Base-by-base conservation (phyloP, 306 rosid genomes). In the Pueraria montana region DNA sequence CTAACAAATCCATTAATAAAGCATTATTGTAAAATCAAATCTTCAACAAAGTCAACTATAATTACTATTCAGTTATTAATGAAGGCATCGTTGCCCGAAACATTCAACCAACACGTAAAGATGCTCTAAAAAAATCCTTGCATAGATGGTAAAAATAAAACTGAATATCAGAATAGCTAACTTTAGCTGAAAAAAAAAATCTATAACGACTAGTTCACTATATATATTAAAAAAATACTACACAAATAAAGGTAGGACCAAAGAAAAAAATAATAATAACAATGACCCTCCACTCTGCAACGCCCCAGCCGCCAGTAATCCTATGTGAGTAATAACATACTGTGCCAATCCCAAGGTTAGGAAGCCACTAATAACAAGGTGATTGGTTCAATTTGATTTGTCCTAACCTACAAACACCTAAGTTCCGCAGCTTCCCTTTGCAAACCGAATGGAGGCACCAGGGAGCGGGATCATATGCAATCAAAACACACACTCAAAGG, bases 361-460 rank as follows among this genome's bases (percentile, higher is more conserved):
- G 87, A 85, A 84, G 89, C 89, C 88, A 85, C 85, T 80, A 79
- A 76, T 80, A 79, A 76, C 83, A 85, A 86, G 86, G 85, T 83
- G 81, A 82, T 82, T 45, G 80, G 81, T 85, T 88, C 76, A 86
- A 86, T 1, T 78, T 79, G 86, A 80, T 46, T 82, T 80, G 87
- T 86, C 90, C 94, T 91, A 93, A 84, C 83, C 89, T 94, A 87
- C 66, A 71, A 40, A 67, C 67, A 86, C 85, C 90, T 84, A 89
- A 52, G 59, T 80, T 88, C 89, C 87, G 82, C 88, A 87, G 91
- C 94, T 92, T 82, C 86, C 94, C 91, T 84, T 82, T 67, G 76
- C 83, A 82, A 84, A 86, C 82, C 79, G 61, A 84, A 84, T 63
- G 63, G 81, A 69, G 87, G 86, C 80, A 80, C 77, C 84, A 82